A percentile compares a stretch with the other conserved stretches of the same genome.
These are phyloP conservation scores for Aphanomyces cochlioides DNA, from an alignment of 352 stramenopile genomes.

Conservation along the genomic window DNA sequence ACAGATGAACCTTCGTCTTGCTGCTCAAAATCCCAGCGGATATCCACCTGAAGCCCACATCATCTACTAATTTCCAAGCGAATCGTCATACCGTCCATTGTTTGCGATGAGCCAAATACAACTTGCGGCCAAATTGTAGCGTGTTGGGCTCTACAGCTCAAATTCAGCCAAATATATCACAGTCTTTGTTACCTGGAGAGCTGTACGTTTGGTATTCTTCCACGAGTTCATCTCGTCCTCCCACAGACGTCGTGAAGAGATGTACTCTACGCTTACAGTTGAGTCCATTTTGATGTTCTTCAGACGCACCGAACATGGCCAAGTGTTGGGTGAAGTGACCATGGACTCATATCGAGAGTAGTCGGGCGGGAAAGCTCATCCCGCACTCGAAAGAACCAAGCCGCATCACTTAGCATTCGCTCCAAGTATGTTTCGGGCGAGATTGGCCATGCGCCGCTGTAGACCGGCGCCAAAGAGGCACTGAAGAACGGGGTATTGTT, in stretches of 20 bases:
- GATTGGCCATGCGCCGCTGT: conserved; percentile 9
- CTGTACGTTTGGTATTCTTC: conserved; percentile 14
- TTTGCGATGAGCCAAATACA: not conserved
- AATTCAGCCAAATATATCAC: no score
- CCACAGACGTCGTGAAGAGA: conserved; percentile 8
- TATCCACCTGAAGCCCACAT: not conserved
- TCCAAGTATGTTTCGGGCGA: conserved; percentile 5
- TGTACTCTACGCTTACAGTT: conserved; percentile 12
- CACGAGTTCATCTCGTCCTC: not conserved
- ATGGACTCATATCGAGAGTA: conserved; percentile 27
- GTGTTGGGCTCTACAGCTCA: conserved; percentile 7
- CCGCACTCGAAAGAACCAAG: conserved; percentile 13
- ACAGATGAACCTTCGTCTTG: not conserved
- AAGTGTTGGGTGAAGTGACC: conserved; percentile 3
- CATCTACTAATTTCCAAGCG: not conserved
- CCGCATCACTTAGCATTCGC: conserved; percentile 14
- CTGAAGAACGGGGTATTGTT: conserved; percentile 10
- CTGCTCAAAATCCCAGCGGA: conserved; percentile 19
- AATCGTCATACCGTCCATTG: conserved; percentile 9
- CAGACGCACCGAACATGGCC: conserved; percentile 23
- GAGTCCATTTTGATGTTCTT: no score
- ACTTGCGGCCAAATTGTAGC: conserved; percentile 17
- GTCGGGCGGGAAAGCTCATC: not conserved
- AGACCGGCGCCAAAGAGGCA: not conserved
- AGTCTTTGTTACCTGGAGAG: not conserved